phyloP scores from a whole-genome alignment of 2,329 filamentous ascomycete species.

The Pseudogymnoascus sp. region DNA sequence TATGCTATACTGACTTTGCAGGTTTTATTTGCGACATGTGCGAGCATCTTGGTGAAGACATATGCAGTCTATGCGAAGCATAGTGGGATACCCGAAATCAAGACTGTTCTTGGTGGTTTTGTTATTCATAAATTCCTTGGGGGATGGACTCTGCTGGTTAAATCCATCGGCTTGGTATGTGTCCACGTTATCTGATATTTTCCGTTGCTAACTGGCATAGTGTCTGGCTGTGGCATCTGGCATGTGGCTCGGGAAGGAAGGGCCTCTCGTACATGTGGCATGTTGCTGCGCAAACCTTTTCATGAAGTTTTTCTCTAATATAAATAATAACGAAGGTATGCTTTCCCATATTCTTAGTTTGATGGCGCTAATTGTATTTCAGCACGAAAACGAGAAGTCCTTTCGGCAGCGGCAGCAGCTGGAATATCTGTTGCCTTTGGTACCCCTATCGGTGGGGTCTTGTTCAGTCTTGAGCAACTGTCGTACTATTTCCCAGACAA shows the following conservation, averaged over 20 bases:
- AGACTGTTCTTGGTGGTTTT: constrained; percentile 89
- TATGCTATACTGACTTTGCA: constrained; percentile 30
- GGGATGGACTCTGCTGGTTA: constrained; percentile 80
- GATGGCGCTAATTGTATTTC: constrained; percentile 25
- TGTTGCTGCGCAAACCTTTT: constrained; percentile 94
- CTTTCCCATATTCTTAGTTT: neutral
- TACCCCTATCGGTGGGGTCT: constrained; percentile 84
- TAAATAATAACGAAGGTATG: constrained; percentile 80
- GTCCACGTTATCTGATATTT: neutral
- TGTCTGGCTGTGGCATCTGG: constrained; percentile 88
- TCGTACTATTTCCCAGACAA: constrained; percentile 98
- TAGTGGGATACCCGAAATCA: constrained; percentile 95
- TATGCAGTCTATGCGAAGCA: constrained; percentile 88
- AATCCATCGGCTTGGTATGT: constrained; percentile 77
- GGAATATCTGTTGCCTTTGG: constrained; percentile 94
- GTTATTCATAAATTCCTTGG: constrained; percentile 85
- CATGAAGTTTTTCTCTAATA: constrained; percentile 77
- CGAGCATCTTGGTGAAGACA: constrained; percentile 72
- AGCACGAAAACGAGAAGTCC: constrained; percentile 87
- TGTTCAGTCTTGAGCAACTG: constrained; percentile 95
- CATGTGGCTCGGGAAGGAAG: constrained; percentile 95
- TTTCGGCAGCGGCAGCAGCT: constrained; percentile 86
- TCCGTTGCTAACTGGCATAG: constrained; percentile 39
- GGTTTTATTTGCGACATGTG: constrained; percentile 70
- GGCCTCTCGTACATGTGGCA: constrained; percentile 88